phyloP scores from a whole-genome alignment of 139 green algal genomes.

The Chlamydomonas schloesseri region DNA sequence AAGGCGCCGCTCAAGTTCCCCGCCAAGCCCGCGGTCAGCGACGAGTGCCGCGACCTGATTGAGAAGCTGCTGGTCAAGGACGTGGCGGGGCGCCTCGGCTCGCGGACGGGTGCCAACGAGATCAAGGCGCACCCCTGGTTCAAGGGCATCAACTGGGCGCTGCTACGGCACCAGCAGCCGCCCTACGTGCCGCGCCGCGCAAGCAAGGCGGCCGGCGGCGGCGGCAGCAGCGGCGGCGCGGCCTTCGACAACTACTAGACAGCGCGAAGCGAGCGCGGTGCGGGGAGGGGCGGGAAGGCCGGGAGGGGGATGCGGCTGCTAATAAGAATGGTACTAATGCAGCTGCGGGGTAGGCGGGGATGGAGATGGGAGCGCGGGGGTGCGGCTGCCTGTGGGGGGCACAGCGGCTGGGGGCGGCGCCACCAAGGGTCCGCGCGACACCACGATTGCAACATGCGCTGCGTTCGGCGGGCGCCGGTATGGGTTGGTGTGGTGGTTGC shows the following conservation, averaged over 20 bases:
- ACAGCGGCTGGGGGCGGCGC: no score
- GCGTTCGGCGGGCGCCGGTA: no score
- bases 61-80: slow-evolving; percentile 86
- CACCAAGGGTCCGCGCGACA: no score
- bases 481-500: no score
- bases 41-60: slow-evolving; percentile 39
- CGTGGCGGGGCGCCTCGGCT: slow-evolving; percentile 74
- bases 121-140: slow-evolving; percentile 80
- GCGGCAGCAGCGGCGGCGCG: background rate
- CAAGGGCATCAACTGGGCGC: slow-evolving; percentile 84
- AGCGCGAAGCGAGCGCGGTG: no score
- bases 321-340: no score
- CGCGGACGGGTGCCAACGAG: slow-evolving; percentile 88
- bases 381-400: no score
- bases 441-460: no score
- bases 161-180: slow-evolving; percentile 81
- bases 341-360: no score
- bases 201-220: background rate
- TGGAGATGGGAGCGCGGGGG: no score
- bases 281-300: no score
- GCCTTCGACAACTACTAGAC: slow-evolving; percentile 59
- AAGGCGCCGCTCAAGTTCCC: slow-evolving; percentile 89
- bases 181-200: slow-evolving; percentile 66
- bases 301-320: no score
- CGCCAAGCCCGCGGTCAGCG: slow-evolving; percentile 61